Evolutionary conservation across 2,329 filamentous ascomycete species (phyloP), one percentile per base, ranked within the genome.

Genomic region (Aureobasidium pullulans): DNA sequence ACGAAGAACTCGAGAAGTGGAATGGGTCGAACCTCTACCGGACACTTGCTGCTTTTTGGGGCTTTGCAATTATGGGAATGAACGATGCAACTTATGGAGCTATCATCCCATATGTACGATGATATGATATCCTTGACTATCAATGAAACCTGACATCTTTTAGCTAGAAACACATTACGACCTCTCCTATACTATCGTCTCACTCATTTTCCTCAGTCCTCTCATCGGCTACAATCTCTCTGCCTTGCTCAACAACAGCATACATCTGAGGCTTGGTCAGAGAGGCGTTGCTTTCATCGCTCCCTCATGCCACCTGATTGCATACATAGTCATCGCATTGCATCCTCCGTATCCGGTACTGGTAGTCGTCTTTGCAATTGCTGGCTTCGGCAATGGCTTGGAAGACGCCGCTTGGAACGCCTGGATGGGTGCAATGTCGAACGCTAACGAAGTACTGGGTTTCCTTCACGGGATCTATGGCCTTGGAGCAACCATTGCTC

Each of bases 401-500:
- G 79, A 83, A 57, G 86, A 85, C 64, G 80, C 81, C 0, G 82
- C 78, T 6, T 84, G 81, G 77, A 83, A 82, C 66, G 81, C 81
- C 0, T 84, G 81, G 80, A 78, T 84, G 19, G 89, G 89, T 10
- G 87, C 85, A 66, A 88, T 93, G 84, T 79, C 82, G 11, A 82
- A 84, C 60, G 82, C 87, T 7, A 91, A 92, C 68, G 84, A 91
- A 68, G 75, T 93, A 1, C 79, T 90, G 1, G 88, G 89, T 1
- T 78, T 90, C 61, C 72, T 92, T 29, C 88, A 91, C 69, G 86
- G 82, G 0, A 82, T 82, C 39, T 93, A 90, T 67, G 87, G 87
- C 0, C 67, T 89, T 0, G 89, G 89, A 0, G 89, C 85, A 1
- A 85, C 86, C 0, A 75, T 90, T 11, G 78, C 81, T 3, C 89